Conservation (phyloP, 1,284 basidiomycete genomes). For the Cryptococcus sp. region DNA sequence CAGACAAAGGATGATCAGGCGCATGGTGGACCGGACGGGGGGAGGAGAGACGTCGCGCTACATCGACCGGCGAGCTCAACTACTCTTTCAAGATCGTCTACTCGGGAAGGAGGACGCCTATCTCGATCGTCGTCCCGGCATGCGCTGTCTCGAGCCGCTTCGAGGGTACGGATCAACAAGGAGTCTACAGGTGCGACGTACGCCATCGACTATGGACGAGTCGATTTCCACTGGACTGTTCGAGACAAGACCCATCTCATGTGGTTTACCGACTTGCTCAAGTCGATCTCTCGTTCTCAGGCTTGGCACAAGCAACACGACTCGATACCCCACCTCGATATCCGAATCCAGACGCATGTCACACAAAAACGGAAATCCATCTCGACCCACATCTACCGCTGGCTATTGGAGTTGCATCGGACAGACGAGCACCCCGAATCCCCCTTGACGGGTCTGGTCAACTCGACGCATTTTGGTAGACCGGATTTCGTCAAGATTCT, state of each 20-base stretch:
- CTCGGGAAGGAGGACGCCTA: neutral
- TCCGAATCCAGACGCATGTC: slow-evolving; percentile 26
- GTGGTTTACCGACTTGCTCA: slow-evolving; percentile 31
- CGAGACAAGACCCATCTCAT: slow-evolving; percentile 20
- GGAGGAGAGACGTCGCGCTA: neutral
- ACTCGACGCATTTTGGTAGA: slow-evolving; percentile 25
- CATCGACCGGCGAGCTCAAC: neutral
- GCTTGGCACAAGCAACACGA: slow-evolving; percentile 16
- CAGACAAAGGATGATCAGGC: slow-evolving; percentile 16
- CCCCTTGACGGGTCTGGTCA: slow-evolving; percentile 26
- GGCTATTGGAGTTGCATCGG: slow-evolving; percentile 26
- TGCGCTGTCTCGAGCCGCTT: neutral
- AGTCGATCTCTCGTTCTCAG: slow-evolving; percentile 19
- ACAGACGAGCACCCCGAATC: slow-evolving; percentile 22
- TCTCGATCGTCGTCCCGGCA: neutral
- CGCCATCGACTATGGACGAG: slow-evolving; percentile 23
- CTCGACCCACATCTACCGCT: slow-evolving; percentile 25
- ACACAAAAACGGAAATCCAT: slow-evolving; percentile 22
- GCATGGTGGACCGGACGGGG: slow-evolving; percentile 16
- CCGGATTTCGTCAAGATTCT: slow-evolving; percentile 28
- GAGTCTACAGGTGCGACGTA: neutral
- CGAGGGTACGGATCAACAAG: neutral
- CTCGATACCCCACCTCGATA: slow-evolving; percentile 22
- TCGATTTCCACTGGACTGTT: slow-evolving; percentile 34
- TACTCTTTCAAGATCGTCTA: neutral